Conservation (phyloP, 148 eudicot genomes). For the Nepenthes mirabilis region DNA sequence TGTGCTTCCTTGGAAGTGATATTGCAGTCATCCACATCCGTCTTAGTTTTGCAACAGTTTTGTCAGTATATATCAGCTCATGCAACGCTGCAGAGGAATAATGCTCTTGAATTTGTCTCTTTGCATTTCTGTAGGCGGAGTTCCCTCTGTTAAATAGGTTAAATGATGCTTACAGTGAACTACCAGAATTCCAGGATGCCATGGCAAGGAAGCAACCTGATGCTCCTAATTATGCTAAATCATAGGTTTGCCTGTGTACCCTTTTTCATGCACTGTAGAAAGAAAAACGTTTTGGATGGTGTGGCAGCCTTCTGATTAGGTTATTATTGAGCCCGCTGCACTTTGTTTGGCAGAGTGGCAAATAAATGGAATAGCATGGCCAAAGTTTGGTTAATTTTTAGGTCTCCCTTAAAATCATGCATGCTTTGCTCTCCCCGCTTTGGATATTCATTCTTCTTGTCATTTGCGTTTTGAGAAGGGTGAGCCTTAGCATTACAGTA, state of each 20-base stretch:
- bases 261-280: background rate
- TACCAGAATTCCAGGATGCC: constrained; percentile 61
- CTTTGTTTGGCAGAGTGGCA: too few species aligned
- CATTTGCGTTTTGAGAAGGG: too few species aligned
- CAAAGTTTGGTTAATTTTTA: too few species aligned
- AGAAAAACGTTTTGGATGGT: too few species aligned
- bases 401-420: too few species aligned
- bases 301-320: too few species aligned
- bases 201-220: constrained; percentile 74
- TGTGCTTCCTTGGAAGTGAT: background rate
- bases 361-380: too few species aligned
- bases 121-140: constrained; percentile 29
- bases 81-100: background rate
- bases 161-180: constrained; percentile 41
- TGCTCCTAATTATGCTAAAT: constrained; percentile 16
- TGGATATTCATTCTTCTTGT: too few species aligned
- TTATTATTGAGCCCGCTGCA: too few species aligned
- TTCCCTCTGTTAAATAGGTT: constrained; percentile 55
- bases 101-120: background rate
- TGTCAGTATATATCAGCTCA: background rate
- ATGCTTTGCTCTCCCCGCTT: too few species aligned
- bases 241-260: constrained; percentile 7
- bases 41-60: background rate
- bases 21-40: background rate
- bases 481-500: too few species aligned